Evolutionary conservation across 805 yeast species (phyloP), one percentile per base, ranked within the genome.

Genomic region (Candida chilensis): DNA sequence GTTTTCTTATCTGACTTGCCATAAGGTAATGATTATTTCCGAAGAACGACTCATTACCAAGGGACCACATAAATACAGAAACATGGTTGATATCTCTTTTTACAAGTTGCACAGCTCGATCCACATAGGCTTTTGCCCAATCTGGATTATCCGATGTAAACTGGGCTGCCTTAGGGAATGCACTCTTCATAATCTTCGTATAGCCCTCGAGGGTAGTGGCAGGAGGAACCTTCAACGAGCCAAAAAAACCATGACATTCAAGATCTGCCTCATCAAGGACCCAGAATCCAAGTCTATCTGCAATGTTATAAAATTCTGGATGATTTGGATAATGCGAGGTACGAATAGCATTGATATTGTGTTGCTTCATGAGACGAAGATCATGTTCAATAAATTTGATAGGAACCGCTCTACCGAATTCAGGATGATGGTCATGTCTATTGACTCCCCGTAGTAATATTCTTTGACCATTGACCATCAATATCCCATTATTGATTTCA

Each of bases 301-400:
- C 48, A 35, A 54, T 36, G 20, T 43, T 45, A 26, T 51, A 41
- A 21, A 54, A 40, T 14, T 37, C 36, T 5, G 64, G 62, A 35
- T 53, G 54, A 20, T 51, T 45, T 6, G 64, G 62, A 26, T 57
- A 55, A 39, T 57, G 64, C 3, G 60, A 51, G 19, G 58, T 48
- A 24, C 62, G 39, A 15, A 57, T 44, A 2, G 61, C 57, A 37
- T 57, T 57, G 28, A 55, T 43, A 30, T 57, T 57, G 38, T 48
- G 43, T 20, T 36, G 30, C 37, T 57, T 57, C 64, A 57, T 57
- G 12, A 53, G 34, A 17, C 33, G 15, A 26, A 57, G 38, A 34
- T 57, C 63, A 13, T 42, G 36, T 33, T 44, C 37, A 20, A 55
- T 42, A 32, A 41, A 56, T 12, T 54, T 56, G 10, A 42, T 38